Evolutionary conservation across 2,329 filamentous ascomycete species (phyloP).

Genomic region (Pseudogymnoascus sp.): DNA sequence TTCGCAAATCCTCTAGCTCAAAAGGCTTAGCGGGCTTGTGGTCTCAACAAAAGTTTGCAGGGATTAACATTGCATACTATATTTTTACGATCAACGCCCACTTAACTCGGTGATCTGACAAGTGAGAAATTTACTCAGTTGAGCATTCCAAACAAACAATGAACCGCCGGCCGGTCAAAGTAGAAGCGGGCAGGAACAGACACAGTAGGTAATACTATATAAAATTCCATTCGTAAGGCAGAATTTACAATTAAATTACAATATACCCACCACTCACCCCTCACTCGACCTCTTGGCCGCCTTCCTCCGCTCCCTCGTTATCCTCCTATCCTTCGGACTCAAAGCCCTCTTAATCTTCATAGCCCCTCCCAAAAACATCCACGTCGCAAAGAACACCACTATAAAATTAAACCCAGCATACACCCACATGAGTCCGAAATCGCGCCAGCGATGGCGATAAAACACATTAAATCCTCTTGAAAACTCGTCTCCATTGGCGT

Average conservation of each 20-base stretch:
- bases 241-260: not conserved
- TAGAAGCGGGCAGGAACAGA: too few relatives aligned
- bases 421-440: slow-evolving; percentile 57
- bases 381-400: slow-evolving; percentile 44
- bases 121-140: too few relatives aligned
- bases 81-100: too few relatives aligned
- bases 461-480: slow-evolving; percentile 49
- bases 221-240: not conserved
- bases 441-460: slow-evolving; percentile 54
- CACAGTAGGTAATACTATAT: not conserved
- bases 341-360: slow-evolving; percentile 12
- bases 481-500: slow-evolving; percentile 44
- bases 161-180: too few relatives aligned
- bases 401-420: slow-evolving; percentile 59
- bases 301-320: slow-evolving; percentile 1
- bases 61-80: too few relatives aligned
- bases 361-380: slow-evolving; percentile 39
- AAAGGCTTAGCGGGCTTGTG: too few relatives aligned
- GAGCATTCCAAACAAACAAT: too few relatives aligned
- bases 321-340: slow-evolving; percentile 12
- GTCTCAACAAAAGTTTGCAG: too few relatives aligned
- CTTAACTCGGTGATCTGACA: too few relatives aligned
- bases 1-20: too few relatives aligned
- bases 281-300: not conserved
- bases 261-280: not conserved